phyloP scores from a whole-genome alignment of 1,284 basidiomycete genomes.

The Peniophora sp. region DNA sequence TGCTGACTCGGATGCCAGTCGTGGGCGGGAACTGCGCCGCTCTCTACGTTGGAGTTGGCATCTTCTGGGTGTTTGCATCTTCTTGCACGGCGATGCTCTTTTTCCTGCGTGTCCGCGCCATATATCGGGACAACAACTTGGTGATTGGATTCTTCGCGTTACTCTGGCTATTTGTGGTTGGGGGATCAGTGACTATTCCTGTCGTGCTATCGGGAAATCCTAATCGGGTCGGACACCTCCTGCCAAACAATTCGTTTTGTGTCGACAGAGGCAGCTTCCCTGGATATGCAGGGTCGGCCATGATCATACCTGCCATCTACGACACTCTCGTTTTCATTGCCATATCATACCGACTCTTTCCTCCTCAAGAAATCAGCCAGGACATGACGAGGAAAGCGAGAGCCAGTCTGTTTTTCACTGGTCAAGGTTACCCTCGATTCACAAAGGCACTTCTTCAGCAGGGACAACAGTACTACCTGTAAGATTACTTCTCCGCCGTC shows the following conservation, averaged over 20 bases:
- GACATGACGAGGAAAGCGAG: too few relatives aligned
- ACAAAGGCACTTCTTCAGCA: not conserved
- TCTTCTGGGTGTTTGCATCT: slow-evolving; percentile 16
- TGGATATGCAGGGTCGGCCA: slow-evolving; percentile 14
- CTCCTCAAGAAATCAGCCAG: too few relatives aligned
- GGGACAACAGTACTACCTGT: not conserved
- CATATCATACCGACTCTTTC: slow-evolving; percentile 17
- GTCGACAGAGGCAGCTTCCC: not conserved
- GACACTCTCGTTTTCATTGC: slow-evolving; percentile 21
- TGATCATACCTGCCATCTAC: slow-evolving; percentile 14
- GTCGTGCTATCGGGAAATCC: not conserved
- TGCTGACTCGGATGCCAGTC: not conserved
- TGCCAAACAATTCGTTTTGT: too few relatives aligned
- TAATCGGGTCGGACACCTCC: not conserved
- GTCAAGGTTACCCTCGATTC: not conserved
- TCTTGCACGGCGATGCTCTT: slow-evolving; percentile 22
- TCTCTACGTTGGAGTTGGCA: not conserved
- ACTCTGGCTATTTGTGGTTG: slow-evolving; percentile 18
- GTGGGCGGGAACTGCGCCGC: not conserved
- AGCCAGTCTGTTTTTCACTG: too few relatives aligned
- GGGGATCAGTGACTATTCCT: slow-evolving; percentile 13
- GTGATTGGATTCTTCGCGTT: slow-evolving; percentile 14
- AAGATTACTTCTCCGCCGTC: not conserved
- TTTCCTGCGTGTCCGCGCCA: slow-evolving; percentile 21
- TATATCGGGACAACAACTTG: slow-evolving; percentile 13